Base-by-base conservation (phyloP, 192 early-diverging fungal species). In the Chytriomyces sp. region DNA sequence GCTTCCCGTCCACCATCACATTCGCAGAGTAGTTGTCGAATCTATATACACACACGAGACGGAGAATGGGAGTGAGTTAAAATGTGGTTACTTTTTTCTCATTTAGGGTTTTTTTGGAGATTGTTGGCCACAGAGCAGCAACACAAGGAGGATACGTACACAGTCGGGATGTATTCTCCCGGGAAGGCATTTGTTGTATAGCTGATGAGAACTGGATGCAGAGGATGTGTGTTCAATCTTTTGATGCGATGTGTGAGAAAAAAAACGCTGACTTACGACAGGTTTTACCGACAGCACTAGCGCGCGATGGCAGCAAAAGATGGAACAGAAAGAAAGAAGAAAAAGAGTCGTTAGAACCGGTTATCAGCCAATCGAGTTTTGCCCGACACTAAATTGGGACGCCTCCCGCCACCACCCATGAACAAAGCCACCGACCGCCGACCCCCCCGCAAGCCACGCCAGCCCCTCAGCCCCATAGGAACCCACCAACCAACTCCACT, bases 111-210 rank as follows among this genome's bases (percentile, higher is more conserved):
- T 35, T 35, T 1, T 35, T 35, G 35, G 35, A 35, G 35, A 35
- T 35, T 35, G 35, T 35, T 35, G 35, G 35, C 35, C 35, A 35
- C 0, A 35, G 0, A 35, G 35, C 49, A 6, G 45, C 59, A 57
- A 28, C 53, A 24, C 43, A 26, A 28, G 26, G 62, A 47, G 16
- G 45, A 45, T 47, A 82, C 91, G 89, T 94, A 98, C 95, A 99
- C 97, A 68, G 97, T 99, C 64, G 97, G 97, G 80, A 99, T 97
- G 81, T 99, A 99, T 88, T 99, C 97, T 68, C 97, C 97, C 18
- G 97, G 97, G 86, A 99, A 99, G 46, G 97, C 97, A 88, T 99
- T 99, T 75, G 97, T 99, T 20, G 97, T 99, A 87, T 99, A 99
- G 85, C 89, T 91, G 86, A 99, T 99, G 70, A 99, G 85, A 50